Percentiles rank a stretch among this genome's conserved stretches.
phyloP scores from a whole-genome alignment of 208 protist species.

The Wallacemonas sp. region DNA sequence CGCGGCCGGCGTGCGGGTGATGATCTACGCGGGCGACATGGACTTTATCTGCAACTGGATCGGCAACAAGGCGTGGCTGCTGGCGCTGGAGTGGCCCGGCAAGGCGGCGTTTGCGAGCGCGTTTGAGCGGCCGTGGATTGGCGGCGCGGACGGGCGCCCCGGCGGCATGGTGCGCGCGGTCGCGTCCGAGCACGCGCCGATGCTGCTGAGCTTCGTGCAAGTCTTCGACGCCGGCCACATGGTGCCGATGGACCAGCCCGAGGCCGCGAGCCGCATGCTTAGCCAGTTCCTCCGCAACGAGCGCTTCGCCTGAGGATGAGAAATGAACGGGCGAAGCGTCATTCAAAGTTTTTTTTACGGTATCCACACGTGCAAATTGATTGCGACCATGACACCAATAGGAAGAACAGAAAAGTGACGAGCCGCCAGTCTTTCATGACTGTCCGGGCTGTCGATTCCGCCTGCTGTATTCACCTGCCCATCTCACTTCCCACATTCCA shows the following conservation, averaged over 20 bases:
- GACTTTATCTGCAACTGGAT: conserved; percentile 95
- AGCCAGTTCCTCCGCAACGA: conserved; percentile 43
- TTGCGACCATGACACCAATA: no score
- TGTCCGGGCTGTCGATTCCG: no score
- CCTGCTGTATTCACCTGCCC: no score
- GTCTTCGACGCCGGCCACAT: conserved; percentile 75
- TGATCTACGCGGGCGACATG: conserved; percentile 91
- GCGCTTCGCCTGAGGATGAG: conserved; percentile 13
- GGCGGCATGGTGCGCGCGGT: conserved; percentile 32
- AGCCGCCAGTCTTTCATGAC: no score
- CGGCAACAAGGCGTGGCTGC: conserved; percentile 85
- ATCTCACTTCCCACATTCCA: no score
- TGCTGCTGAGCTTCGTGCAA: conserved; percentile 59
- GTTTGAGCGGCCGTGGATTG: conserved; percentile 21
- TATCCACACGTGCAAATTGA: no score
- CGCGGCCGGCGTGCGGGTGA: conserved; percentile 55
- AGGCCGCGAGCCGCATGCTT: conserved; percentile 38
- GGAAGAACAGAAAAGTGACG: no score
- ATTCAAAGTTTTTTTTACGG: no score
- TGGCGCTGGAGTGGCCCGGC: conserved; percentile 71
- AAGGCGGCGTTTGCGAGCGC: conserved; percentile 52
- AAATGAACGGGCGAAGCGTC: no score
- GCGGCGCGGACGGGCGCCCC: conserved; percentile 9
- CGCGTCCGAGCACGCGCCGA: conserved; percentile 5
- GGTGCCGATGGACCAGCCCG: conserved; percentile 81